Evolutionary conservation across 805 yeast genomes (phyloP).

Genomic region (Myxozyma geophila): DNA sequence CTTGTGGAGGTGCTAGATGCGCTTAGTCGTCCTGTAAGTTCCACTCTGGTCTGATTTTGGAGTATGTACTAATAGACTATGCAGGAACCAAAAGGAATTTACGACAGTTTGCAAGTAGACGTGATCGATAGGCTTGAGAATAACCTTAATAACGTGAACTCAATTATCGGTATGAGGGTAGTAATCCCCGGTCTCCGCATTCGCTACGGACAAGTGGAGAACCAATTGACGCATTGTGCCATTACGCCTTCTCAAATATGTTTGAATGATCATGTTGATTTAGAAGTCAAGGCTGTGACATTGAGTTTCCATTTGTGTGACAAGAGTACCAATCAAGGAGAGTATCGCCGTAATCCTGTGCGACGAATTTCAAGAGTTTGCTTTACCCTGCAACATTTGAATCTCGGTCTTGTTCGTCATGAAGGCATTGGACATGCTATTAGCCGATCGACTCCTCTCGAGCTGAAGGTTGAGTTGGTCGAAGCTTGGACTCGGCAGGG

Average conservation of each 20-base stretch:
- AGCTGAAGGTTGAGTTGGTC: slow-evolving; percentile 40
- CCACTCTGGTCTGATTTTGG: background rate
- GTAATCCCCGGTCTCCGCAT: slow-evolving; percentile 54
- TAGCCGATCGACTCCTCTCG: slow-evolving; percentile 36
- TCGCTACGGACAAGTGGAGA: slow-evolving; percentile 45
- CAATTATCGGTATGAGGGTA: slow-evolving; percentile 53
- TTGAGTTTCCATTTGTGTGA: slow-evolving; percentile 15
- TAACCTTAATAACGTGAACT: slow-evolving; percentile 45
- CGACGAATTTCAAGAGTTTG: slow-evolving; percentile 22
- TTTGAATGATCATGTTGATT: slow-evolving; percentile 23
- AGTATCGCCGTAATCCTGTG: slow-evolving; percentile 25
- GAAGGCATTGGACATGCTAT: background rate
- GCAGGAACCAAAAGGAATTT: slow-evolving; percentile 12
- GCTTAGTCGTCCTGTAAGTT: slow-evolving; percentile 37
- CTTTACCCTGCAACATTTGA: slow-evolving; percentile 20
- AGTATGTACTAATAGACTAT: slow-evolving; percentile 17
- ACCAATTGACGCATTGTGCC: slow-evolving; percentile 9
- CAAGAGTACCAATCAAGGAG: slow-evolving; percentile 10
- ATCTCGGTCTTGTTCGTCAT: slow-evolving; percentile 16
- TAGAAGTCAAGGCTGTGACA: slow-evolving; percentile 20
- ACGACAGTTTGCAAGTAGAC: slow-evolving; percentile 66
- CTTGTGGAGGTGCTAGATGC: slow-evolving; percentile 48
- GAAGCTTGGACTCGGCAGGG: slow-evolving; percentile 44
- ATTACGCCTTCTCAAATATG: slow-evolving; percentile 14
- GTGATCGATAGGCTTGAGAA: slow-evolving; percentile 54